Base-by-base conservation (phyloP, 441 rosid species). In the Euphorbia schlechtendalii region DNA sequence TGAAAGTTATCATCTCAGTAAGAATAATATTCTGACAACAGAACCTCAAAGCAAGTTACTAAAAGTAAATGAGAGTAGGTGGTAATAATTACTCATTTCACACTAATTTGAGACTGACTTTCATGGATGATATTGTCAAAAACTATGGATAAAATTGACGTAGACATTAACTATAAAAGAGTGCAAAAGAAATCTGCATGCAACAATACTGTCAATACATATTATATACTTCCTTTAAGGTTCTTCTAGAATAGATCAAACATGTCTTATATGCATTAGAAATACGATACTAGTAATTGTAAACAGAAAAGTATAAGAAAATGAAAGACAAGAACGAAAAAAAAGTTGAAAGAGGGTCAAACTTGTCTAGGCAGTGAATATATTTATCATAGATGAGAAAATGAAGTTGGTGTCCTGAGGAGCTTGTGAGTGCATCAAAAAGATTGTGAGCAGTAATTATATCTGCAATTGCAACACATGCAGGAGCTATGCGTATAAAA, bases 401-500 rank as follows among this genome's bases (percentile, higher is more conserved):
- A 76, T 92, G 98, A 74, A 92, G 95, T 59, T 80, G 80, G 55
- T 74, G 72, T 71, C 83, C 82, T 13, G 96, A 81, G 30, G 93
- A 72, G 79, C 78, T 77, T 4, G 98, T 83, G 67, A 92, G 86
- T 53, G 91, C 88, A 76, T 82, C 87, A 73, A 89, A 92, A 69
- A 87, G 96, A 82, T 92, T 92, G 75, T 79, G 85, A 72, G 80
- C 93, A 22, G 91, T 89, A 55, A 91, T 83, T 53, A 83, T 69
- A 81, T 92, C 96, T 18, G 98, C 92, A 79, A 92, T 73, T 62
- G 78, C 85, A 73, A 86, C 81, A 76, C 95, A 89, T 54, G 78
- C 84, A 63, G 98, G 93, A 75, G 96, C 96, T 43, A 92, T 89
- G 69, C 92, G 83, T 24, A 85, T 87, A 80, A 92, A 92, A 56